These are phyloP conservation scores for Asclepias syriaca DNA, from an alignment of 257 asterid genomes.

Conservation along the genomic window DNA sequence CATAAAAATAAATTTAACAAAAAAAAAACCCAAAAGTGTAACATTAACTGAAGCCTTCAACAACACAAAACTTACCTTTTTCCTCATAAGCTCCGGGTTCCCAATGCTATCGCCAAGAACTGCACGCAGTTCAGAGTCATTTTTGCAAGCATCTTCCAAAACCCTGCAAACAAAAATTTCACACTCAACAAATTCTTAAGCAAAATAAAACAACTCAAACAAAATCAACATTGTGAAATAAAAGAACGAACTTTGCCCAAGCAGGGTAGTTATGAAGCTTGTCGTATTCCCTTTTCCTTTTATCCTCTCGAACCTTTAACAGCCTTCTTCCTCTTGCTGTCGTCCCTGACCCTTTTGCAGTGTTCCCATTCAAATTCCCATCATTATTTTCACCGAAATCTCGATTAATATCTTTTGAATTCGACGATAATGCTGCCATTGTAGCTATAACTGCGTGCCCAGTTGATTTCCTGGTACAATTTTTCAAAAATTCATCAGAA, in stretches of 20 bases:
- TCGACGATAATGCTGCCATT: slow-evolving; percentile 7
- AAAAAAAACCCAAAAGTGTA: neutral
- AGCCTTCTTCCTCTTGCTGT: slow-evolving; percentile 85
- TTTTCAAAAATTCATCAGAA: slow-evolving; percentile 4
- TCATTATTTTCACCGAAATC: slow-evolving; percentile 16
- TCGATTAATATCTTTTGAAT: slow-evolving; percentile 27
- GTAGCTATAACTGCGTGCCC: slow-evolving; percentile 21
- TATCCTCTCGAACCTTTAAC: slow-evolving; percentile 84
- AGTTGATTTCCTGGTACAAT: slow-evolving; percentile 14
- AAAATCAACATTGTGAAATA: neutral
- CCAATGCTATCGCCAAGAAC: slow-evolving; percentile 94
- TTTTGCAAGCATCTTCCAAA: slow-evolving; percentile 81
- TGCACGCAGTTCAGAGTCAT: slow-evolving; percentile 84
- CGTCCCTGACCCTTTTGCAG: slow-evolving; percentile 79
- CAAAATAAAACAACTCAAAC: neutral
- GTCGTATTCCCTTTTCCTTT: slow-evolving; percentile 74
- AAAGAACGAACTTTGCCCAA: slow-evolving; percentile 74
- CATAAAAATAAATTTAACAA: neutral
- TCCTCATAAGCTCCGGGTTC: slow-evolving; percentile 86
- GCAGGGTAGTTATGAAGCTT: slow-evolving; percentile 70
- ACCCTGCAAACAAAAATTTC: slow-evolving; percentile 43
- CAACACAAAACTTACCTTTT: slow-evolving; percentile 38
- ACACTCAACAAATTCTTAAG: neutral
- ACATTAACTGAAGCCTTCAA: neutral
- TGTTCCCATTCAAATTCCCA: slow-evolving; percentile 24